These are phyloP conservation scores for Trichosporon faecale DNA, from an alignment of 1,284 basidiomycete species.

Conservation along the genomic window DNA sequence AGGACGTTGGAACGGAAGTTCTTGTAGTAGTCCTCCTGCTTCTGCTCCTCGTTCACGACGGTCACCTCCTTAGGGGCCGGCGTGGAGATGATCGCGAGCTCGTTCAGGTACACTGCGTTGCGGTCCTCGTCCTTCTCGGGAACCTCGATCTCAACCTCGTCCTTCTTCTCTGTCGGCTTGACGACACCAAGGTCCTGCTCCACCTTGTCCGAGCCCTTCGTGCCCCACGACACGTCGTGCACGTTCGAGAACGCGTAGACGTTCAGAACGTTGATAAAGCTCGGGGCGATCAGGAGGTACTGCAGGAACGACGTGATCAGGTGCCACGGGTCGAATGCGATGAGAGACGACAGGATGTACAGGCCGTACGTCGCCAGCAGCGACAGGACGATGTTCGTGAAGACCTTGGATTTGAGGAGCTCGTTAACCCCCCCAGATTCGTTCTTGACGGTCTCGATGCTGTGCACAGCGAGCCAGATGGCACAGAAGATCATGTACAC, in stretches of 20 bases:
- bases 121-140: conserved; percentile 81
- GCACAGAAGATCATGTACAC: conserved; percentile 72
- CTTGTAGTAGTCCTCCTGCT: conserved; percentile 83
- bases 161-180: conserved; percentile 53
- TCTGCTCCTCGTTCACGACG: conserved; percentile 57
- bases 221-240: conserved; percentile 72
- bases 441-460: conserved; percentile 61
- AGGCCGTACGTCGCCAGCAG: conserved; percentile 79
- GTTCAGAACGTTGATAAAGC: conserved; percentile 86
- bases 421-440: conserved; percentile 53
- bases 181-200: conserved; percentile 79
- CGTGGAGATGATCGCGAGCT: conserved; percentile 66
- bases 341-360: conserved; percentile 72
- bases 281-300: conserved; percentile 87
- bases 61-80: conserved; percentile 68
- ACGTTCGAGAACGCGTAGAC: conserved; percentile 73
- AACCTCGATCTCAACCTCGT: conserved; percentile 73
- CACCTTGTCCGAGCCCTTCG: conserved; percentile 83
- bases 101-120: conserved; percentile 79
- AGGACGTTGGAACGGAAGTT: conserved; percentile 76
- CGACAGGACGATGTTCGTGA: conserved; percentile 75
- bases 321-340: conserved; percentile 61
- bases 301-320: conserved; percentile 81
- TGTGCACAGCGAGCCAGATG: conserved; percentile 76
- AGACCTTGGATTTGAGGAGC: conserved; percentile 71